Percentiles rank a stretch among this genome's conserved stretches.
Conservation (phyloP, 2,329 filamentous ascomycete genomes). For the Fusarium haematococcum region DNA sequence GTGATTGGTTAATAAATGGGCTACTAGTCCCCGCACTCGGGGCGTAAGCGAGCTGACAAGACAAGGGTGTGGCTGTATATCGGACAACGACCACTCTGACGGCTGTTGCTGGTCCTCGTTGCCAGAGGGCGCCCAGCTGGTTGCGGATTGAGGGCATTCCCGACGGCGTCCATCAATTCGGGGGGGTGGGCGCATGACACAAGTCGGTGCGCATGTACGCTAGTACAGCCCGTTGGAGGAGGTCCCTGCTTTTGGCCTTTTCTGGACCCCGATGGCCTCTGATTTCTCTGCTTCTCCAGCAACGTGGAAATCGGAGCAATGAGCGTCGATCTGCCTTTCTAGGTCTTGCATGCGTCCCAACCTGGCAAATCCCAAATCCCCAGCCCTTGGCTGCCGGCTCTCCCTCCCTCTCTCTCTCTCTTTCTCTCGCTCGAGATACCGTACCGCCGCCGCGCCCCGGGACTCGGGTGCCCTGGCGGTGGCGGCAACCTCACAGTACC, state of each 20-base stretch:
- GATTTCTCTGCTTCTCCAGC: slow-evolving; percentile 43
- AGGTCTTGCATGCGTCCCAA: slow-evolving; percentile 31
- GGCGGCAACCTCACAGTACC: neutral
- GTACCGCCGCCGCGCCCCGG: slow-evolving; percentile 16
- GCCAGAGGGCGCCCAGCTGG: no score
- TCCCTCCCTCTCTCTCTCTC: no score
- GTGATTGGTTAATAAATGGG: neutral
- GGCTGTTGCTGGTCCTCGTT: neutral
- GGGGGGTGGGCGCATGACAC: neutral
- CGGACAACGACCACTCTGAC: neutral
- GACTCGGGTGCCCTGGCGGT: slow-evolving; percentile 33
- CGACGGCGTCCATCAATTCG: neutral
- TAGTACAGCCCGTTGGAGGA: slow-evolving; percentile 33
- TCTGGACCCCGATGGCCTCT: slow-evolving; percentile 44
- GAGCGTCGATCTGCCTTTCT: slow-evolving; percentile 46
- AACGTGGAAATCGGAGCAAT: slow-evolving; percentile 51
- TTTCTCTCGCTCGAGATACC: slow-evolving; percentile 3
- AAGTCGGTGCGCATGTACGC: neutral
- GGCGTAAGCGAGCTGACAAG: slow-evolving; percentile 18
- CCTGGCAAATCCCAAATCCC: slow-evolving; percentile 26
- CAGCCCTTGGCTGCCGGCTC: slow-evolving; percentile 19
- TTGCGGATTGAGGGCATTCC: neutral
- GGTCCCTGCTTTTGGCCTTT: slow-evolving; percentile 42
- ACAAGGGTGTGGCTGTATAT: neutral
- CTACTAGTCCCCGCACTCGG: slow-evolving; percentile 27